Evolutionary conservation across 768 basidiomycete genomes (phyloP).

Genomic region (Tulasnella sp.): DNA sequence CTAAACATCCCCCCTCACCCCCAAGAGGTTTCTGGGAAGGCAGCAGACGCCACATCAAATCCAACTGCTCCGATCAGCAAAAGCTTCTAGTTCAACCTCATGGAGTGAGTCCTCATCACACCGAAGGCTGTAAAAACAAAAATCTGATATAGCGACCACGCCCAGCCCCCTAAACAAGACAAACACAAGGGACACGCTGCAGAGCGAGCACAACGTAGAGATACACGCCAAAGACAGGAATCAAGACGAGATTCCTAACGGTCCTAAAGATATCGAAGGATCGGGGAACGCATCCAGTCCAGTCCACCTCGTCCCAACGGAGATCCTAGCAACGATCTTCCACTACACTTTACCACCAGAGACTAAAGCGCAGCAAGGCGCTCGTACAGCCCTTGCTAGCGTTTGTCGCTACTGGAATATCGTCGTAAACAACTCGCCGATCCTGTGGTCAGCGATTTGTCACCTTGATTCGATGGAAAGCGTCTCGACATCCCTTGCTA

Average conservation of each 20-base stretch:
- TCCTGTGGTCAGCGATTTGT: background rate
- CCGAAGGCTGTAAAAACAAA: too few species aligned
- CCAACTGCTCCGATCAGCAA: too few species aligned
- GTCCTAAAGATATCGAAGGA: background rate
- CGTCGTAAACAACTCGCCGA: background rate
- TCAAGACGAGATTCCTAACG: background rate
- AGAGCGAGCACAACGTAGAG: too few species aligned
- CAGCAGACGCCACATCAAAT: too few species aligned
- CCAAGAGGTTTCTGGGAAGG: too few species aligned
- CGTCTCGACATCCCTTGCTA: background rate
- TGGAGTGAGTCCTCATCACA: too few species aligned
- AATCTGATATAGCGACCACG: too few species aligned
- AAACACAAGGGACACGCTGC: too few species aligned
- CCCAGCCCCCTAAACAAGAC: too few species aligned
- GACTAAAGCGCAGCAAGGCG: background rate
- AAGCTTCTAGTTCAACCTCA: too few species aligned
- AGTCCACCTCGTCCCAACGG: background rate
- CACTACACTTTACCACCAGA: background rate
- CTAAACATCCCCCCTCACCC: too few species aligned
- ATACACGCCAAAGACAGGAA: too few species aligned
- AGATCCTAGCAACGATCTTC: background rate
- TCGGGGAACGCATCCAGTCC: background rate
- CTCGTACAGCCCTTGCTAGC: background rate
- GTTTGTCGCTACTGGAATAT: background rate
- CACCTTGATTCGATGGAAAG: background rate